phyloP scores from a whole-genome alignment of 176 grass and related monocot genomes.

The barley (Hordeum vulgare) region DNA sequence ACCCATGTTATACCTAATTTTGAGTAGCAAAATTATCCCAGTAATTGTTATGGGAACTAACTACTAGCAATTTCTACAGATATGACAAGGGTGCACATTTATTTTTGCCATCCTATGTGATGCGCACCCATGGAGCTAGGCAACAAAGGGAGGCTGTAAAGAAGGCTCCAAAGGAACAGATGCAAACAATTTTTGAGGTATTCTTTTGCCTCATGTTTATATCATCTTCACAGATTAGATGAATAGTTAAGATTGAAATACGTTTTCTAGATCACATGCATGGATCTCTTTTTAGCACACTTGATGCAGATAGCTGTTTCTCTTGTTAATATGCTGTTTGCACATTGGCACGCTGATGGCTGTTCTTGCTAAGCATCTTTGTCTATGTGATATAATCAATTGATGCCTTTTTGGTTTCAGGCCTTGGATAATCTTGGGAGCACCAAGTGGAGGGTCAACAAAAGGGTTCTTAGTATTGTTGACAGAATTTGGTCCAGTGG shows the following conservation, averaged over 20 bases:
- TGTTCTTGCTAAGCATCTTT: slow-evolving; percentile 5
- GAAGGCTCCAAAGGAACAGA: slow-evolving; percentile 60
- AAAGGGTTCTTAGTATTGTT: slow-evolving; percentile 80
- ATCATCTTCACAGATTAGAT: slow-evolving; percentile 2
- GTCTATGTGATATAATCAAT: slow-evolving; percentile 1
- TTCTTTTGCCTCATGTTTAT: not conserved
- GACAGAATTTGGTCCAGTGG: slow-evolving; percentile 98
- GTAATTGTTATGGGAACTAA: slow-evolving; percentile 3
- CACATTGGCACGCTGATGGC: slow-evolving; percentile 1
- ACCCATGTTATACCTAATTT: not conserved
- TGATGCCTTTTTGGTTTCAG: slow-evolving; percentile 38
- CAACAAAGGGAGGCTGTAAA: slow-evolving; percentile 82
- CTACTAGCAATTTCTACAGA: slow-evolving; percentile 39
- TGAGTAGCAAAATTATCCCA: not conserved
- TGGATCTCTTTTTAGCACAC: not conserved
- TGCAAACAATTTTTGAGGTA: slow-evolving; percentile 79
- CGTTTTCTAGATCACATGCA: not conserved
- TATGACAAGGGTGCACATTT: slow-evolving; percentile 91
- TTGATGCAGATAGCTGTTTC: not conserved
- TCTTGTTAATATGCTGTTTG: slow-evolving; percentile 7
- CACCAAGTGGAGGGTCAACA: slow-evolving; percentile 95
- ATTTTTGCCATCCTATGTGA: slow-evolving; percentile 86
- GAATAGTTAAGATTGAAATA: not conserved
- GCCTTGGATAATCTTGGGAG: slow-evolving; percentile 91
- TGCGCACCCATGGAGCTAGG: slow-evolving; percentile 84